Conservation (phyloP, 2,329 filamentous ascomycete species). For the Stylonectria norvegica region DNA sequence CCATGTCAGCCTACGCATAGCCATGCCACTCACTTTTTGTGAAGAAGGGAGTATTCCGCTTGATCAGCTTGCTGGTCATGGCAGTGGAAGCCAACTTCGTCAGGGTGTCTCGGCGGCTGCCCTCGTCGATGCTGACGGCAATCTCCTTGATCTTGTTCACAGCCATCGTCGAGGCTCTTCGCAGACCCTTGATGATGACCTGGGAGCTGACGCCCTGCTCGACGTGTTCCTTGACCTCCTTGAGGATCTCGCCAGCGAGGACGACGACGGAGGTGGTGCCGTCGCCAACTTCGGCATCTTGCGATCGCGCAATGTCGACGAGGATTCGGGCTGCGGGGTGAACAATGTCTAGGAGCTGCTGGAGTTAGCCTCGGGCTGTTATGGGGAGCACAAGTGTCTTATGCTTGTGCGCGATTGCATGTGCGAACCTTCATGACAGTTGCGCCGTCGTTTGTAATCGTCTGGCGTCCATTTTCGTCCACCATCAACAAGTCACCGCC, state of each 20-base stretch:
- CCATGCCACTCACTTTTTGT: constrained; percentile 71
- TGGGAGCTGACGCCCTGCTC: constrained; percentile 97
- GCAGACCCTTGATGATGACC: constrained; percentile 93
- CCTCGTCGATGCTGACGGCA: constrained; percentile 77
- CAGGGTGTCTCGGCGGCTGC: constrained; percentile 82
- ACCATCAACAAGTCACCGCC: constrained; percentile 95
- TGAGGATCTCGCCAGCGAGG: constrained; percentile 93
- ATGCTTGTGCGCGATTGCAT: too few relatives aligned
- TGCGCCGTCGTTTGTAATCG: constrained; percentile 97
- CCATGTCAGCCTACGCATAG: background rate
- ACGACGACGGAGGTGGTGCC: constrained; percentile 98
- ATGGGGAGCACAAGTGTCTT: too few relatives aligned
- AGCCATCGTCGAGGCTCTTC: constrained; percentile 82
- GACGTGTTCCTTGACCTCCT: constrained; percentile 93
- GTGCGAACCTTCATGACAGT: constrained; percentile 90
- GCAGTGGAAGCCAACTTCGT: constrained; percentile 87
- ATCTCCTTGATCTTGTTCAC: constrained; percentile 99
- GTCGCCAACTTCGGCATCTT: constrained; percentile 98
- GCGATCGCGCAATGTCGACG: constrained; percentile 95
- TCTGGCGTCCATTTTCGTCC: constrained; percentile 91
- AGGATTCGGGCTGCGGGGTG: constrained; percentile 96
- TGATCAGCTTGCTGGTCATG: constrained; percentile 99
- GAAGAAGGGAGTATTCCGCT: constrained; percentile 94
- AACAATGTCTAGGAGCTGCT: constrained; percentile 97
- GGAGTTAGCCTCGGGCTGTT: too few relatives aligned